phyloP scores from a whole-genome alignment of 768 basidiomycete genomes.

The Ramaria rubella region DNA sequence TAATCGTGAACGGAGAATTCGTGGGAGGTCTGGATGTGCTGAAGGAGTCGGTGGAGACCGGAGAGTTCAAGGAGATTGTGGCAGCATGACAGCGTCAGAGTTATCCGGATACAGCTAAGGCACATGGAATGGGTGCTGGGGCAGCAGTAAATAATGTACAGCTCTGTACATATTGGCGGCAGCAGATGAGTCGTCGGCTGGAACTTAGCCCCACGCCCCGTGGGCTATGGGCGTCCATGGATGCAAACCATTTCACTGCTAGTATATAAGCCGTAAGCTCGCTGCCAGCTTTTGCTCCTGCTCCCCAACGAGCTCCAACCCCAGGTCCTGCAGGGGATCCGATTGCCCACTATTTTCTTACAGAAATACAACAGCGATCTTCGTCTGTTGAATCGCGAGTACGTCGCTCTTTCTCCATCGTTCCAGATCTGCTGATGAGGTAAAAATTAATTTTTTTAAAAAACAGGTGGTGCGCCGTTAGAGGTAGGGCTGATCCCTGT shows the following conservation, averaged over 20 bases:
- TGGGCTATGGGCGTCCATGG: too few species aligned
- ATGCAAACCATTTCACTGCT: too few species aligned
- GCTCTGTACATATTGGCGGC: too few species aligned
- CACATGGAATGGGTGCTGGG: too few species aligned
- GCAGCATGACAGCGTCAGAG: background rate
- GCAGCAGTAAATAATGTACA: too few species aligned
- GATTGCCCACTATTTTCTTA: slow-evolving; percentile 58
- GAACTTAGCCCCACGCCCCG: too few species aligned
- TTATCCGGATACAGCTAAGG: too few species aligned
- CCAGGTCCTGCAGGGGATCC: background rate
- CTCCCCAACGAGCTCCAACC: background rate
- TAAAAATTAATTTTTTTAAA: slow-evolving; percentile 6
- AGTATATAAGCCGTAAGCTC: too few species aligned
- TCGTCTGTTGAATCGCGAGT: slow-evolving; percentile 78
- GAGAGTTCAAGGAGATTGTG: slow-evolving; percentile 57
- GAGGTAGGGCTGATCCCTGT: slow-evolving; percentile 39
- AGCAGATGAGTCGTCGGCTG: too few species aligned
- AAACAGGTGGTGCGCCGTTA: slow-evolving; percentile 68
- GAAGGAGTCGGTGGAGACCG: slow-evolving; percentile 77
- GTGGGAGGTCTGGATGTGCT: slow-evolving; percentile 94
- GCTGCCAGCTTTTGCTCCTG: background rate
- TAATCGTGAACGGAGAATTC: slow-evolving; percentile 85
- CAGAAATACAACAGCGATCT: slow-evolving; percentile 73
- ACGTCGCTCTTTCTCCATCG: slow-evolving; percentile 22
- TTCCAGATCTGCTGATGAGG: slow-evolving; percentile 15